Base-by-base conservation (phyloP, 495 filamentous ascomycete genomes). In the Astrothelium macrocarpum region DNA sequence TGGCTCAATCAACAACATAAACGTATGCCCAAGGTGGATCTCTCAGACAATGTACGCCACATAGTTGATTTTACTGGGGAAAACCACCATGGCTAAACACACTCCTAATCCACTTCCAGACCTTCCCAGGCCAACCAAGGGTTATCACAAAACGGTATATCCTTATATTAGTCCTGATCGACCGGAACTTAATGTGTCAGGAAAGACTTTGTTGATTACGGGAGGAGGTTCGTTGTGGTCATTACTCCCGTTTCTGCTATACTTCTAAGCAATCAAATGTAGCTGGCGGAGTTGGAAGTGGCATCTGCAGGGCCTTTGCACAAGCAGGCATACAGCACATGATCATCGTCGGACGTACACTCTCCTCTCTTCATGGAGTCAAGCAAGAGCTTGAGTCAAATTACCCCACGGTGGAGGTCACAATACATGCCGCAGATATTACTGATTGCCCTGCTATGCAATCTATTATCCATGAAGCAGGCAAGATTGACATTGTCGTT, bases 401-500 rank as follows among this genome's bases (percentile, higher is more conserved):
- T 7, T 36, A 36, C 60, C 34, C 60, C 0, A 26, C 2, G 2
- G 32, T 31, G 18, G 3, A 62, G 10, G 46, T 66, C 59, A 16
- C 23, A 25, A 60, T 61, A 1, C 60, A 43, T 20, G 26, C 42
- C 2, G 60, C 49, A 25, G 61, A 60, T 25, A 39, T 66, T 29
- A 62, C 60, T 12, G 60, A 66, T 53, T 20, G 20, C n/a, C 42
- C 32, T 18, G 28, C 46, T 9, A 59, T 66, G 1, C 42, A 34
- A 10, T 25, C 45, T 26, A 53, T 66, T 49, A 1, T 66, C 29
- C 32, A 28, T 7, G 64, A 62, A 32, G 16, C 62, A 23, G 45
- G 60, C 31, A 62, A 29, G 10, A 62, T 66, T 31, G 64, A 66
- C 49, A 46, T 66, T 36, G 14, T 66, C 18, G 53, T 66, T 14